phyloP scores from a whole-genome alignment of 768 basidiomycete genomes.

The Steccherinum ochraceum region DNA sequence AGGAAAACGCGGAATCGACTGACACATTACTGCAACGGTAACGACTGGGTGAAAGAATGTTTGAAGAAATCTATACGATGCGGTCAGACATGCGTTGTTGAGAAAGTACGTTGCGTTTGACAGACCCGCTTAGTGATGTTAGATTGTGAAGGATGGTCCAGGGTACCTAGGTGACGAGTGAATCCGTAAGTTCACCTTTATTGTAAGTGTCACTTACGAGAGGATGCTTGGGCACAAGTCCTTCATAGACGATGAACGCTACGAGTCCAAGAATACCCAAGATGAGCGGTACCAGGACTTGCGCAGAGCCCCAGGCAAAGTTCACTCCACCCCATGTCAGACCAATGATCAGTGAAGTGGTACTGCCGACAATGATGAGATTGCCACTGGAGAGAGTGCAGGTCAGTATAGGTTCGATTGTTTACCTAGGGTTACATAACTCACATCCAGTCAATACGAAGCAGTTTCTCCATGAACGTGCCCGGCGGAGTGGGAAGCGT shows the following conservation, averaged over 20 bases:
- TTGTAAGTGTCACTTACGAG: constrained; percentile 11
- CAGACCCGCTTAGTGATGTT: neutral
- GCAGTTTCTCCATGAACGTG: constrained; percentile 15
- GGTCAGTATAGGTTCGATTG: neutral
- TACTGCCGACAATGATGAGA: constrained; percentile 16
- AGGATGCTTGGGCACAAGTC: constrained; percentile 13
- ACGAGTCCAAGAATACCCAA: constrained; percentile 26
- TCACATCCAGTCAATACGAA: constrained; percentile 25
- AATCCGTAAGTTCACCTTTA: neutral
- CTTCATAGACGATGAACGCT: constrained; percentile 28
- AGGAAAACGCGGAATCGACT: constrained; percentile 13
- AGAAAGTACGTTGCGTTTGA: neutral
- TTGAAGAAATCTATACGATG: constrained; percentile 18
- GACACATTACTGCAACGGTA: neutral
- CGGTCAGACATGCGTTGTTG: neutral
- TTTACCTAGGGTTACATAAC: constrained; percentile 1
- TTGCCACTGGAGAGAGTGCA: constrained; percentile 16
- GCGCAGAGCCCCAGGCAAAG: constrained; percentile 27
- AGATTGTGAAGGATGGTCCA: neutral
- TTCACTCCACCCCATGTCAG: constrained; percentile 29
- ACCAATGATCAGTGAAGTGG: constrained; percentile 13
- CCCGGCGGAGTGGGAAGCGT: constrained; percentile 16
- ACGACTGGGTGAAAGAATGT: constrained; percentile 10
- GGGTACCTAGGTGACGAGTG: no score
- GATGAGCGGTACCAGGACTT: constrained; percentile 29